phyloP scores from a whole-genome alignment of 768 basidiomycete genomes.

The Leccinum variicolor region DNA sequence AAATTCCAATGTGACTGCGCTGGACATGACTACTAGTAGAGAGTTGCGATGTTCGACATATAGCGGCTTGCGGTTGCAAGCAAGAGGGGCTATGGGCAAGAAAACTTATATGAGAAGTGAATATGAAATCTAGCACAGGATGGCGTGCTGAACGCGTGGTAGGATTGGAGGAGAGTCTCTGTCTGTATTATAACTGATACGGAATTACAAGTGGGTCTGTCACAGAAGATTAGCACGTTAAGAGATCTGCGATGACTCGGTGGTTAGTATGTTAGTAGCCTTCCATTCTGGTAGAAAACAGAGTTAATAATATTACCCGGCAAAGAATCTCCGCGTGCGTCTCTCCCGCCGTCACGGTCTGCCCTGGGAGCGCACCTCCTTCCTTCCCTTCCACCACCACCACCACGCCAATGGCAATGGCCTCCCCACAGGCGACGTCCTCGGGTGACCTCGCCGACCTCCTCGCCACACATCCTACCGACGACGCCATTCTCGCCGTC shows the following conservation, averaged over 20 bases:
- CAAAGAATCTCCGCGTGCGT: conserved; percentile 1
- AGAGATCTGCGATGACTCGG: too few relatives aligned
- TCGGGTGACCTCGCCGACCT: conserved; percentile 51
- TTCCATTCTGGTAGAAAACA: too few relatives aligned
- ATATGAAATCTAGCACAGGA: conserved; percentile 34
- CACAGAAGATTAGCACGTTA: conserved; percentile 20
- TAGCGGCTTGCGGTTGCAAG: conserved; percentile 24
- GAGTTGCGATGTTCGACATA: conserved; percentile 17
- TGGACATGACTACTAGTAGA: conserved; percentile 18
- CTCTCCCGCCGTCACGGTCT: background rate
- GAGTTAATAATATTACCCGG: background rate
- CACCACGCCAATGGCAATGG: conserved; percentile 44
- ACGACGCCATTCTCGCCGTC: conserved; percentile 54
- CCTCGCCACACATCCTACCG: conserved; percentile 46
- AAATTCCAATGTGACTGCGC: conserved; percentile 19
- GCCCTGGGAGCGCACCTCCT: background rate
- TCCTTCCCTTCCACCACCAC: conserved; percentile 8
- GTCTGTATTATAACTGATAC: conserved; percentile 29
- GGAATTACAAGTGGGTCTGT: conserved; percentile 28
- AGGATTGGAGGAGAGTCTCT: conserved; percentile 2
- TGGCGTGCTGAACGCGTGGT: conserved; percentile 31
- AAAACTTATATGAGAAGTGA: conserved; percentile 23
- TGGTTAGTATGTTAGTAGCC: too few relatives aligned
- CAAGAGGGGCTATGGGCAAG: conserved; percentile 33
- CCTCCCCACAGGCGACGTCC: conserved; percentile 39